Evolutionary conservation across 2,329 filamentous ascomycete genomes (phyloP), one percentile per base, ranked within the genome.

Genomic region (Phialophora expanda): DNA sequence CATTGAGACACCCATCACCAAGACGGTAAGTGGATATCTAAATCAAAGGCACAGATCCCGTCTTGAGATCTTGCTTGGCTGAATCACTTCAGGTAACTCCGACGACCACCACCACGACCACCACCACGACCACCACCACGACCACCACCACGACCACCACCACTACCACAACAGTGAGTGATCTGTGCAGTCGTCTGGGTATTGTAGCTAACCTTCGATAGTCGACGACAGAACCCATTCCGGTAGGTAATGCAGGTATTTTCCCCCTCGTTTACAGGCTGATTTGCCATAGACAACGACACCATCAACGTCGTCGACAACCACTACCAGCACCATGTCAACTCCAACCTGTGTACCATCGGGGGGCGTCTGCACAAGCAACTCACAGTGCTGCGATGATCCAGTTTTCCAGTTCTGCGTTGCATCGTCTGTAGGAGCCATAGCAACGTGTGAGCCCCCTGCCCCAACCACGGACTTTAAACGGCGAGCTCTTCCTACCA

Each of bases 1-100:
- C 22, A 57, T 57, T 17, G 22, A 57, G 24, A 57, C 55, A 22
- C 17, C 32, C n/a, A 41, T 30, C 32, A 57, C 32, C 14, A 57
- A 38, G 34, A 57, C 55, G 3, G 55, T 57, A 28, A 28, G 55
- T 30, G 4, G 4, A 57, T 24, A 4, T 28, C 26, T 5, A 17
- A n/a, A n/a, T 7, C 38, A 14, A 28, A 14, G 7, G 4, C 9
- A 44, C 14, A 28, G 14, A 51, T 51, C 48, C 3, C 48, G 6
- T 28, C 14, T 51, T 8, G 22, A 12, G 32, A 14, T 20, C 8
- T 46, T 17, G 17, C 3, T 14, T 28, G 17, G 14, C 9, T 17
- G n/a, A 24, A 17, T 14, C 20, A 17, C 38, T 38, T 14, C 8
- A 57, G 55, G 22, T 57, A 1, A 57, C 34, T 46, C 34, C 55